A percentile compares a stretch with the other conserved stretches of the same genome.
phyloP scores from a whole-genome alignment of 352 stramenopile species.

The Phytophthora pistaciae region DNA sequence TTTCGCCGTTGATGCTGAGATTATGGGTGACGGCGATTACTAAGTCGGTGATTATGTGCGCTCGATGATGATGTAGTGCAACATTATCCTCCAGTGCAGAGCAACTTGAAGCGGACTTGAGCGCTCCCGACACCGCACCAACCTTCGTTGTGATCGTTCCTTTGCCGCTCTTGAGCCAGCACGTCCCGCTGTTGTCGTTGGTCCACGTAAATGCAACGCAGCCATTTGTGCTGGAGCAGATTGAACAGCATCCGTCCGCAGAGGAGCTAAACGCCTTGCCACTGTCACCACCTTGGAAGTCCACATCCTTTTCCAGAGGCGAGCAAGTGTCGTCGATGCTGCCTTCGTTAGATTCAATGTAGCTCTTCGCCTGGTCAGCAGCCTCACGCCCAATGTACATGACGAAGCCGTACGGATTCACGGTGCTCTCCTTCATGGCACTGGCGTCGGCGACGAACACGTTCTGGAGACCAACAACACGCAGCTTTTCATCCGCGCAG shows the following conservation, averaged over 20 bases:
- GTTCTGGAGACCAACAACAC: conserved; percentile 64
- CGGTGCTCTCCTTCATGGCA: conserved; percentile 66
- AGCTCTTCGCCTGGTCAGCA: conserved; percentile 49
- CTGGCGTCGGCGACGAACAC: conserved; percentile 69
- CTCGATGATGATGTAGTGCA: background rate
- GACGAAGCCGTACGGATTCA: conserved; percentile 77
- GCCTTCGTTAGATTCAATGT: conserved; percentile 28
- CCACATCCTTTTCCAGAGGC: conserved; percentile 41
- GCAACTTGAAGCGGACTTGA: conserved; percentile 24
- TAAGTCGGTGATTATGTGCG: background rate
- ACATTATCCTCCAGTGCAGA: conserved; percentile 24
- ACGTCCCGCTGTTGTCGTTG: conserved; percentile 54
- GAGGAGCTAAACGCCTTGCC: conserved; percentile 28
- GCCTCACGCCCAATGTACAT: conserved; percentile 77
- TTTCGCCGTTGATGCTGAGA: no score
- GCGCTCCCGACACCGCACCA: conserved; percentile 24
- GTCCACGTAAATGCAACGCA: conserved; percentile 64
- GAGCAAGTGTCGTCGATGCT: conserved; percentile 28
- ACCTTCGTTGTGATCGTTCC: conserved; percentile 22
- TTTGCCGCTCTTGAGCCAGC: conserved; percentile 62
- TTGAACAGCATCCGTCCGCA: conserved; percentile 46
- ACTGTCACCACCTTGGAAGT: conserved; percentile 60
- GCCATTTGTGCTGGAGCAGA: conserved; percentile 33
- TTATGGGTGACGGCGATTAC: background rate
- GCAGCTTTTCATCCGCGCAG: conserved; percentile 65